A percentile compares a stretch with the other conserved stretches of the same genome.
Conservation (phyloP, 2,329 filamentous ascomycete species). For the Curvularia sp. region DNA sequence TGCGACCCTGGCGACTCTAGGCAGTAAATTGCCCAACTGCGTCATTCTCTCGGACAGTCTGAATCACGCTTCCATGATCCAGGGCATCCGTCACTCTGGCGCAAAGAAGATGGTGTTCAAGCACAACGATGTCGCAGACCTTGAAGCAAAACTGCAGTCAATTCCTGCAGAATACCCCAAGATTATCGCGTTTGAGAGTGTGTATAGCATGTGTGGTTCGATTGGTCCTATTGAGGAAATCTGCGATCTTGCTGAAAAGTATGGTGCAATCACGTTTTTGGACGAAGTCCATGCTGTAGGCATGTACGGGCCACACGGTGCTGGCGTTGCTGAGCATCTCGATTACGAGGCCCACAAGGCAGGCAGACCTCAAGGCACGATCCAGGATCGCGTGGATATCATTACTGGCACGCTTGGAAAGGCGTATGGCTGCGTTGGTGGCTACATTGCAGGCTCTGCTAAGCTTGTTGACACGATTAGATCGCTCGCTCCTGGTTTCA, state of each 20-base stretch:
- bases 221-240: slow-evolving; percentile 96
- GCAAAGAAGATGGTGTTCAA: slow-evolving; percentile 98
- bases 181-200: slow-evolving; percentile 98
- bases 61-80: slow-evolving; percentile 99
- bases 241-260: slow-evolving; percentile 95
- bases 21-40: slow-evolving; percentile 93
- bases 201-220: slow-evolving; percentile 99
- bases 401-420: slow-evolving; percentile 98
- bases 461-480: slow-evolving; percentile 91
- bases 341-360: slow-evolving; percentile 87
- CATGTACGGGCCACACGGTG: slow-evolving; percentile 97
- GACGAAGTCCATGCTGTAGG: slow-evolving; percentile 99
- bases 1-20: slow-evolving; percentile 93
- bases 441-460: slow-evolving; percentile 91
- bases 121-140: slow-evolving; percentile 93
- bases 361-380: slow-evolving; percentile 77
- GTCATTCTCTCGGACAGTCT: slow-evolving; percentile 97
- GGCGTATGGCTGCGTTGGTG: slow-evolving; percentile 96
- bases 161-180: slow-evolving; percentile 87
- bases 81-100: slow-evolving; percentile 96
- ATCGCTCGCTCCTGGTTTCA: slow-evolving; percentile 94
- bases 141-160: slow-evolving; percentile 90
- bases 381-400: slow-evolving; percentile 97
- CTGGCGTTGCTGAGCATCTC: slow-evolving; percentile 95
- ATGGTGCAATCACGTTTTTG: slow-evolving; percentile 95